Evolutionary conservation across 495 filamentous ascomycete species (phyloP), one percentile per base, ranked within the genome.

Genomic region (Clavariopsis aquatica): DNA sequence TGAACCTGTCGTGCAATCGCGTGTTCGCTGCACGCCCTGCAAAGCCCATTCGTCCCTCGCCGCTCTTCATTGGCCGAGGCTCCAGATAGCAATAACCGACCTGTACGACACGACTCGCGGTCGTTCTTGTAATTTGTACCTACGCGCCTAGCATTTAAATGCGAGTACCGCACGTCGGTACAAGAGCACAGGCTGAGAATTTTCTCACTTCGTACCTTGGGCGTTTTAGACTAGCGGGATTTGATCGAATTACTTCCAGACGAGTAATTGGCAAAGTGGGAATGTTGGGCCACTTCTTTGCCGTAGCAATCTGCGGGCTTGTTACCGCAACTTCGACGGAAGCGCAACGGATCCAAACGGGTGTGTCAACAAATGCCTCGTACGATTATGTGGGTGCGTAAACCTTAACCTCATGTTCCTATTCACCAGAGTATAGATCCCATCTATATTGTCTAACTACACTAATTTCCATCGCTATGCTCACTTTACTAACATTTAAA

Each of bases 371-470:
- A 22, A 57, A 57, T 15, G 54, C 54, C 24, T 43, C 31, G 29
- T 57, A 41, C 26, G 54, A 57, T 45, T 57, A 57, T 26, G 54
- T 57, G 6, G 54, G 54, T 57, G 15, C 15, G 52, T 54, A 36
- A 31, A 54, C 52, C 28, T 54, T 10, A 54, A 54, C 24, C 5
- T 24, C 5, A 24, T 52, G 20, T 52, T 24, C 24, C 19, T 6
- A 20, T 34, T 28, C 28, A 15, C 22, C n/a, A 23, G 8, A 52
- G 24, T 17, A 52, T 23, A 24, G 49, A 23, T 23, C 49, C 15
- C 49, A 8, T 22, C 31, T 34, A 34, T 34, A 34, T 34, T 34
- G 31, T 34, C 6, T 34, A 52, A 52, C 49, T 23, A 24, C 19
- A 28, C 20, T 24, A 28, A 28, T 52, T 52, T 17, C 49, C 49